Base-by-base conservation (phyloP, 495 filamentous ascomycete species). In the Penicillium dipodomyicola region DNA sequence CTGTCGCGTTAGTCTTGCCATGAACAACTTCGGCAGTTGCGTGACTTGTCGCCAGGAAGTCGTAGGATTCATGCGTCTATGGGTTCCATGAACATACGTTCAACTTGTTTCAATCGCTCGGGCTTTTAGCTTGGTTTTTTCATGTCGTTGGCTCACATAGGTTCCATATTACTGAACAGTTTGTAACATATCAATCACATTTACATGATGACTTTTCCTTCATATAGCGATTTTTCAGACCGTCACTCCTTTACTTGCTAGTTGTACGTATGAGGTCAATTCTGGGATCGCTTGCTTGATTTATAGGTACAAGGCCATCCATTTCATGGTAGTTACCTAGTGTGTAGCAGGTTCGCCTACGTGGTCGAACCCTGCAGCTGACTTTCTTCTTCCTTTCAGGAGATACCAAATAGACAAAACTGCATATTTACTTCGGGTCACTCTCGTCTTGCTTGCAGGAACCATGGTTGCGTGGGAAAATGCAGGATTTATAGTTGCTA, bases 1-100 rank as follows among this genome's bases (percentile, higher is more conserved):
- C 52, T 97, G 94, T 70, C 79, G 94, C 19, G 87, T 98, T 23
- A 91, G 88, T 51, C 80, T 98, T 30, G 94, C 94, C 8, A 89
- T 95, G 88, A 96, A 96, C 64, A 97, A 97, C 71, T 97, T 93
- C 65, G 87, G 90, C 42, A 93, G 87, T 62, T 98, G 94, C 62
- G 91, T 97, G 20, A 97, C 93, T 60, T 97, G 94, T 68, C 80
- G 94, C 48, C 82, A 88, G 58, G 88, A 93, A 58, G 88, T 96
- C 23, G 83, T 82, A 27, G 93, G 91, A 22, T 97, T 94, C 71
- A 87, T 87, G 56, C 82, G 92, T 60, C 81, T 98, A 63, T 98
- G 88, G 81, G 92, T 97, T 29, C 94, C 94, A 27, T 96, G 49
- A 75, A 41, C 94, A 25, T 96, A 52, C 73, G 46, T 48, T 48